Evolutionary conservation across 2,329 filamentous ascomycete genomes (phyloP), one percentile per base, ranked within the genome.

Genomic region (Sclerotinia glacialis): DNA sequence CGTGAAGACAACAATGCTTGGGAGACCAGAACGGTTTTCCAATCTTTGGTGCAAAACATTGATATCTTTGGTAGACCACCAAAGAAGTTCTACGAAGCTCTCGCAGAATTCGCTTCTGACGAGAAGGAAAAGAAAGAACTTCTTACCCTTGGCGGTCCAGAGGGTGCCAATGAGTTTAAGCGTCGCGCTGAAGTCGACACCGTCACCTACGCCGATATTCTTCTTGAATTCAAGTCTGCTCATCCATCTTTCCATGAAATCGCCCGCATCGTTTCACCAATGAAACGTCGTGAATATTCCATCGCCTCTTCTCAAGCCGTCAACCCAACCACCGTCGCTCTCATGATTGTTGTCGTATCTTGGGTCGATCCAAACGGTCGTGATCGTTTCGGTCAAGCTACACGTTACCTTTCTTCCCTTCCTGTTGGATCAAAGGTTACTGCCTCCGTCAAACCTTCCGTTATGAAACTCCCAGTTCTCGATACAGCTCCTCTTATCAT

Each of bases 231-330:
- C 83, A 84, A 85, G 68, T 97, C 94, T 59, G 95, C 95, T 1
- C 93, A 89, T 74, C 95, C 94, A 7, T 83, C 83, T 68, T 95
- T 98, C 86, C 86, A 93, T 76, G 93, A 98, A 73, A 89, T 99
- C 67, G 86, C 91, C 70, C 89, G 89, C 75, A 92, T 99, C 69
- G 90, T 99, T 71, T 86, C 84, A 71, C 94, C 95, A 16, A 88
- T 97, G 82, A 99, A 99, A 85, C 91, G 95, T 69, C 87, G 95
- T 74, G 95, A 99, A 80, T 99, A 99, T 85, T 97, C 92, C n/a
- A 98, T 99, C 72, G 95, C 95, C 26, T 98, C 95, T 3, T 95
- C 93, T 65, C 95, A 99, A 80, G 92, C 94, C 74, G 94, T 98
- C 50, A 93, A 92, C 0, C 93, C 95, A 26, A 93, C 83, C 76